These are phyloP conservation scores for Trichoderma pleuroti DNA, from an alignment of 2,329 filamentous ascomycete genomes.

Conservation along the genomic window DNA sequence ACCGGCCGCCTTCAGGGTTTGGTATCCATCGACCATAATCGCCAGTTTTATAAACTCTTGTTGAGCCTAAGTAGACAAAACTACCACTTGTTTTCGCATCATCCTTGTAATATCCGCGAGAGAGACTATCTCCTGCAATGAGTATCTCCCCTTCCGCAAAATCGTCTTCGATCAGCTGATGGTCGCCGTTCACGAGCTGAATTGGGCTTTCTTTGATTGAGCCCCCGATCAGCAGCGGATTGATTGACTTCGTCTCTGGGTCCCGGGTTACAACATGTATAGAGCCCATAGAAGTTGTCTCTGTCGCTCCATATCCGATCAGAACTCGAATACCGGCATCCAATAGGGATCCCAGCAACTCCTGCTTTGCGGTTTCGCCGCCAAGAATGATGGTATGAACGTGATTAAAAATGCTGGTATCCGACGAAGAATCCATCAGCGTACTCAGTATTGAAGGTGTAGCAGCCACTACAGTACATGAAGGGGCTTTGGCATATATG, in stretches of 20 bases:
- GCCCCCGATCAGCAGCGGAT: not conserved
- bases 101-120: conserved; percentile 11
- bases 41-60: conserved; percentile 8
- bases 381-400: conserved; percentile 12
- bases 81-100: not conserved
- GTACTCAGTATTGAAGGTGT: conserved; percentile 10
- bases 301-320: conserved; percentile 11
- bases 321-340: conserved; percentile 13
- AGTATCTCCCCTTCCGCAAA: conserved; percentile 9
- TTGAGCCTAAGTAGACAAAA: not conserved
- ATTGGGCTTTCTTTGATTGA: conserved; percentile 1
- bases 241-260: not conserved
- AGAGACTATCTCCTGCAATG: conserved; percentile 11
- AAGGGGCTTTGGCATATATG: conserved; percentile 8
- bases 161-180: not conserved
- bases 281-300: conserved; percentile 14
- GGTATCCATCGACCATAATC: conserved; percentile 14
- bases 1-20: not conserved
- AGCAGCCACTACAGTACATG: conserved; percentile 13
- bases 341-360: not conserved
- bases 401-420: not conserved
- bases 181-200: not conserved
- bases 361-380: conserved; percentile 3
- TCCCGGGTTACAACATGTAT: conserved; percentile 2
- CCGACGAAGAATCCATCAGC: not conserved